phyloP scores from a whole-genome alignment of 176 grass and related monocot genomes.

The Pontederia paniculata region DNA sequence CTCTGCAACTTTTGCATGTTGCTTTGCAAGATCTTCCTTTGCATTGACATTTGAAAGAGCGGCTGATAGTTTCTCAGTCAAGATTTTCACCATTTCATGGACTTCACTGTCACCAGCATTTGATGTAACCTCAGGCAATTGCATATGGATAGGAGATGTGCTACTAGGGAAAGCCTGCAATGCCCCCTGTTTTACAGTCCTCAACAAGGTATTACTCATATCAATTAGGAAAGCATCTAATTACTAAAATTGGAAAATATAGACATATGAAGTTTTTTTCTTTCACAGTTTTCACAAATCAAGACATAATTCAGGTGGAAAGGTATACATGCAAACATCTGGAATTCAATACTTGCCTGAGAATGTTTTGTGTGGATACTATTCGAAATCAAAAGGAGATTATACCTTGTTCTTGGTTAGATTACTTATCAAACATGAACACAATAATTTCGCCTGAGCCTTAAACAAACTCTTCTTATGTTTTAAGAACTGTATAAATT shows the following conservation, averaged over 20 bases:
- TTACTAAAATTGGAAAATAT: background rate
- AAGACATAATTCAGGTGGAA: too few relatives aligned
- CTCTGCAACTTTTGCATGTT: constrained; percentile 94
- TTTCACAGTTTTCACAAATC: too few relatives aligned
- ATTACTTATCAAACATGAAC: too few relatives aligned
- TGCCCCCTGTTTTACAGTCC: background rate
- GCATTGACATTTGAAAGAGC: constrained; percentile 61
- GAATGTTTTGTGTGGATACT: too few relatives aligned
- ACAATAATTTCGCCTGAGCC: too few relatives aligned
- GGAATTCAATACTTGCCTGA: too few relatives aligned
- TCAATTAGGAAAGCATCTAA: background rate
- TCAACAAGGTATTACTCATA: background rate
- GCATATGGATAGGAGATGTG: constrained; percentile 28
- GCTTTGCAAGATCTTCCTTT: constrained; percentile 92
- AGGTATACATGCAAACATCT: too few relatives aligned
- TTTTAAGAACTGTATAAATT: too few relatives aligned
- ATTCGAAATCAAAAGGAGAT: too few relatives aligned
- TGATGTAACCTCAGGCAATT: constrained; percentile 24
- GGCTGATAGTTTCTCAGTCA: constrained; percentile 72
- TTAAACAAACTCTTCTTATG: too few relatives aligned
- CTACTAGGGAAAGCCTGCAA: constrained; percentile 8
- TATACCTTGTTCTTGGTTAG: too few relatives aligned
- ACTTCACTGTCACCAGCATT: constrained; percentile 20
- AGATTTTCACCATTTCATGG: constrained; percentile 54
- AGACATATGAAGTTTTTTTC: too few relatives aligned